Evolutionary conservation across 2,329 filamentous ascomycete species (phyloP).

Genomic region (Pseudovirgaria hyperparasitica): DNA sequence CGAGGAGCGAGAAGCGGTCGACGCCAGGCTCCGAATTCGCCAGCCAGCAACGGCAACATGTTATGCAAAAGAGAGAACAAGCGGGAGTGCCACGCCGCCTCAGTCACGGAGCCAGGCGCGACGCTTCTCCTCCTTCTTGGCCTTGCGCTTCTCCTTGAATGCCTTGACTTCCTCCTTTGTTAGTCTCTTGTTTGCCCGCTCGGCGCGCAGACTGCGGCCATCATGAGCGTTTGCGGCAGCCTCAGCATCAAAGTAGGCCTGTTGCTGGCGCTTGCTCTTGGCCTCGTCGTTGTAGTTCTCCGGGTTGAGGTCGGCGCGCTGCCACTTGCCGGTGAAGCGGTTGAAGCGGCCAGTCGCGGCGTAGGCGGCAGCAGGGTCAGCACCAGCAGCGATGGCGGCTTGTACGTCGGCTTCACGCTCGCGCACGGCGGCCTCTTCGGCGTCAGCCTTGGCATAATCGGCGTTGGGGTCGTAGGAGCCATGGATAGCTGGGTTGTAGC

Average conservation of each 20-base stretch:
- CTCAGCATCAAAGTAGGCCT: constrained; percentile 91
- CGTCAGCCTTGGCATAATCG: constrained; percentile 58
- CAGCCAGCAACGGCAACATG: too few species aligned
- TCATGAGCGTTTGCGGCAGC: constrained; percentile 84
- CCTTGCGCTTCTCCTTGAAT: constrained; percentile 79
- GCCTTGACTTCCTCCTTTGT: constrained; percentile 77
- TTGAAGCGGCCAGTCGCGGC: constrained; percentile 70
- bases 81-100: constrained; percentile 15
- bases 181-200: constrained; percentile 73
- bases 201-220: constrained; percentile 80
- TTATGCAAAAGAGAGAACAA: background rate
- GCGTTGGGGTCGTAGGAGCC: constrained; percentile 93
- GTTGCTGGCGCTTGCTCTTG: constrained; percentile 79
- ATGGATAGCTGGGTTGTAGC: constrained; percentile 93
- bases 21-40: too few species aligned
- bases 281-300: constrained; percentile 77
- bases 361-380: constrained; percentile 37
- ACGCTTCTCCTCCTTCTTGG: constrained; percentile 88
- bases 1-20: too few species aligned
- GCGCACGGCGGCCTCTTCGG: constrained; percentile 14
- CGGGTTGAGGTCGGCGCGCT: constrained; percentile 51
- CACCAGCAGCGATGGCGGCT: constrained; percentile 19
- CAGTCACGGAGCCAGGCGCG: constrained; percentile 82
- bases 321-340: constrained; percentile 76
- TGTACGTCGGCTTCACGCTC: constrained; percentile 14